A percentile compares a stretch with the other conserved stretches of the same genome.
Conservation (phyloP, 192 early-diverging fungal genomes). For the Podochytrium sp. region DNA sequence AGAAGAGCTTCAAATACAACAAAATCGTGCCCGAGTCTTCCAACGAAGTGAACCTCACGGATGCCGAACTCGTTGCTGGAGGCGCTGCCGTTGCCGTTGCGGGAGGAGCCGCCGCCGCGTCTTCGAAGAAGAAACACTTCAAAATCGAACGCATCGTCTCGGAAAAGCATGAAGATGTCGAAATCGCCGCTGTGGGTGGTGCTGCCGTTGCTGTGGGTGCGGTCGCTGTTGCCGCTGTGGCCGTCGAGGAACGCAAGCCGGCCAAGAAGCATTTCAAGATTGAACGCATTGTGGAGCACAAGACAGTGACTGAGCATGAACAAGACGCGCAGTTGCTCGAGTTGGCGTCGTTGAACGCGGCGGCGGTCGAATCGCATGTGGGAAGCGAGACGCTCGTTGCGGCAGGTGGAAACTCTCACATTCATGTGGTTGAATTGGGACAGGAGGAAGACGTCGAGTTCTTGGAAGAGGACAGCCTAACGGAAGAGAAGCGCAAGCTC, state of each 20-base stretch:
- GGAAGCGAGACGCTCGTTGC: neutral
- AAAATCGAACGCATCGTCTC: neutral
- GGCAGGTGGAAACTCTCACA: neutral
- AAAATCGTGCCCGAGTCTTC: no score
- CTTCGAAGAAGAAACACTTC: neutral
- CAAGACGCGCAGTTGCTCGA: neutral
- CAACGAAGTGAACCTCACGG: no score
- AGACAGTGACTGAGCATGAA: neutral
- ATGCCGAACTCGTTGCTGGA: neutral
- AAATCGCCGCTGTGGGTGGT: constrained; percentile 9
- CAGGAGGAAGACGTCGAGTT: constrained; percentile 39
- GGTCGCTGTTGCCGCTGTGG: neutral
- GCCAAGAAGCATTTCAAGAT: constrained; percentile 7
- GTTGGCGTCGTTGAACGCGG: neutral
- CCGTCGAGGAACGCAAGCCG: neutral
- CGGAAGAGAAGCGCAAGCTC: constrained; percentile 30
- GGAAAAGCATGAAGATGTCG: neutral
- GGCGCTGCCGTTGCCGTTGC: constrained; percentile 1
- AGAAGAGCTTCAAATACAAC: constrained; percentile 16
- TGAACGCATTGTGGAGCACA: constrained; percentile 1
- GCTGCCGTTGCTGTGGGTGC: neutral
- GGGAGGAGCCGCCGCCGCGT: neutral
- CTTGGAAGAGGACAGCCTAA: neutral
- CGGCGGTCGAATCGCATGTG: neutral
- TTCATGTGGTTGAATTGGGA: constrained; percentile 35